phyloP scores from a whole-genome alignment of 768 basidiomycete species.

The Scleroderma bovista region DNA sequence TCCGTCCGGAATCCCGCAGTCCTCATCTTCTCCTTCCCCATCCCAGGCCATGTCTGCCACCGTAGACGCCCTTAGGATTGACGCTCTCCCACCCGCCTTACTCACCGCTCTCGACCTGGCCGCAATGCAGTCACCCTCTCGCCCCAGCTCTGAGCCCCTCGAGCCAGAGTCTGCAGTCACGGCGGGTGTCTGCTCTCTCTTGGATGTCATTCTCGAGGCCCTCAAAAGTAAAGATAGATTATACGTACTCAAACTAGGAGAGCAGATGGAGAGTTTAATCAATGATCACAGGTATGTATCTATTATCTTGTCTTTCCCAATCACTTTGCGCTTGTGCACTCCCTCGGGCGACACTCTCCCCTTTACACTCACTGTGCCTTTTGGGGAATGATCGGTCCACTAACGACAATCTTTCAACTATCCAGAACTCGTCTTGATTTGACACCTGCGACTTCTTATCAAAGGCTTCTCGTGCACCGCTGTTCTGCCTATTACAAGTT shows the following conservation, averaged over 20 bases:
- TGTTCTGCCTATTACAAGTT: conserved; percentile 79
- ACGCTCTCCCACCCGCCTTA: conserved; percentile 7
- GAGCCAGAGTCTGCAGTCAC: conserved; percentile 24
- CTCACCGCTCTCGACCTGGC: neutral
- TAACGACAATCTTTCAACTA: conserved; percentile 19
- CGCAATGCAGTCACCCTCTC: conserved; percentile 11
- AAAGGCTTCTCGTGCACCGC: conserved; percentile 80
- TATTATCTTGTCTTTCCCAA: neutral
- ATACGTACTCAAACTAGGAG: conserved; percentile 85
- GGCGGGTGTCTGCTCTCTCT: conserved; percentile 16
- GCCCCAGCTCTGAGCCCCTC: conserved; percentile 24
- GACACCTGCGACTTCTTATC: conserved; percentile 70
- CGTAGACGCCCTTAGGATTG: conserved; percentile 8
- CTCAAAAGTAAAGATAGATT: conserved; percentile 84
- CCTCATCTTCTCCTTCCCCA: conserved; percentile 7
- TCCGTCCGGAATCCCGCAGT: conserved; percentile 10
- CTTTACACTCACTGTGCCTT: conserved; percentile 2
- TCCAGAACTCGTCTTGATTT: conserved; percentile 60
- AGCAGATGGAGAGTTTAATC: conserved; percentile 77
- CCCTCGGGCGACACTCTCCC: conserved; percentile 7
- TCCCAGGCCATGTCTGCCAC: conserved; percentile 9
- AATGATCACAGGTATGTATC: conserved; percentile 61
- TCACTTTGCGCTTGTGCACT: neutral
- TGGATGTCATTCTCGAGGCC: conserved; percentile 75
- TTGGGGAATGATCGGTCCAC: conserved; percentile 5